Conservation (phyloP, 169 alveolate genomes). For the Cyclospora cayetanensis region DNA sequence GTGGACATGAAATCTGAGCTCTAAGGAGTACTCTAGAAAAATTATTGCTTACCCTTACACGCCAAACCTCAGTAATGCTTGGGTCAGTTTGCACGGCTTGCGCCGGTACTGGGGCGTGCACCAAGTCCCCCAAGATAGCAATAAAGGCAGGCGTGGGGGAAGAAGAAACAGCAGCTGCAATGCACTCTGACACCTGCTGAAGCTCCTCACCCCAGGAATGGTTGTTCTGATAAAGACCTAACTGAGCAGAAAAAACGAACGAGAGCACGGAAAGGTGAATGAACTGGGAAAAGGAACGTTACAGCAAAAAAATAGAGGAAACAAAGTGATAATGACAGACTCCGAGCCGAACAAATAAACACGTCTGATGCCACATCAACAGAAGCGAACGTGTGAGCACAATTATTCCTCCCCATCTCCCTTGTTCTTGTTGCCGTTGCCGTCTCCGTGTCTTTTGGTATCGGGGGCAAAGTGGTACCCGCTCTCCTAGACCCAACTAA, state of each 20-base stretch:
- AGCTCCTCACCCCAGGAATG: conserved; percentile 40
- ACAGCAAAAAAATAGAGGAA: too few species aligned
- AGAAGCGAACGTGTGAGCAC: too few species aligned
- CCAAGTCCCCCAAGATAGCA: conserved; percentile 11
- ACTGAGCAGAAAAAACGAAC: background rate
- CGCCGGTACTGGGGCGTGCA: conserved; percentile 58
- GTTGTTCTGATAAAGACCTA: conserved; percentile 27
- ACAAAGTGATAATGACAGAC: too few species aligned
- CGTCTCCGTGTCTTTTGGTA: too few species aligned
- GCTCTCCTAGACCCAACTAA: too few species aligned
- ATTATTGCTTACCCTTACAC: conserved; percentile 1
- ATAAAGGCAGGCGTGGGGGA: background rate
- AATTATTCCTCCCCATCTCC: too few species aligned
- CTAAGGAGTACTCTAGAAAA: background rate
- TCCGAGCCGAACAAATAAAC: too few species aligned
- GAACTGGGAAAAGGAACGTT: too few species aligned
- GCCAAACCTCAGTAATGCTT: background rate
- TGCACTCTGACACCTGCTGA: conserved; percentile 25
- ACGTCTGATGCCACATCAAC: too few species aligned
- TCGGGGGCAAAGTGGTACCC: too few species aligned
- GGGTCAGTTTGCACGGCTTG: background rate
- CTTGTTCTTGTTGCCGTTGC: too few species aligned
- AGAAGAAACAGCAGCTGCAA: background rate
- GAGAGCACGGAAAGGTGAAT: too few species aligned
- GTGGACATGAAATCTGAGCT: background rate